Evolutionary conservation across 148 eudicot species (phyloP).

Genomic region (Gaultheria prostrata): DNA sequence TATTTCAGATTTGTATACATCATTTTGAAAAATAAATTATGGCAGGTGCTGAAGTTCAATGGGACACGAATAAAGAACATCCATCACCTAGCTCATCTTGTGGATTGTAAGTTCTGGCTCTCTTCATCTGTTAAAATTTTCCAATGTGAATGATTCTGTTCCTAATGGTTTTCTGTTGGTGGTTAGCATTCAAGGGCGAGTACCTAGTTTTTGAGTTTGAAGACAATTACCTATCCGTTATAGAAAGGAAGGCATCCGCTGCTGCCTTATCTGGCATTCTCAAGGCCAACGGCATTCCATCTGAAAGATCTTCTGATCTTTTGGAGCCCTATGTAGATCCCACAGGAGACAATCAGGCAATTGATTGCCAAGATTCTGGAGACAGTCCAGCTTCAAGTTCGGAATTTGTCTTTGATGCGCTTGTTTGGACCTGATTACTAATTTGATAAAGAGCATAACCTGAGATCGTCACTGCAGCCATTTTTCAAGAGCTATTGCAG

Average conservation of each 20-base stretch:
- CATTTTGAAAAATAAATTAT: neutral
- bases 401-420: constrained; percentile 7
- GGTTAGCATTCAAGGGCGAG: constrained; percentile 78
- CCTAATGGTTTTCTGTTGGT: constrained; percentile 14
- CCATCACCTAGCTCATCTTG: constrained; percentile 89
- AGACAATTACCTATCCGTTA: constrained; percentile 74
- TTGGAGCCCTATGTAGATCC: constrained; percentile 61
- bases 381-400: constrained; percentile 45
- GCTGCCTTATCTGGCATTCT: constrained; percentile 75
- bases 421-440: constrained; percentile 6
- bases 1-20: neutral
- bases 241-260: constrained; percentile 66
- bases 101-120: constrained; percentile 65
- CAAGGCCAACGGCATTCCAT: constrained; percentile 86
- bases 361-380: constrained; percentile 39
- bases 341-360: constrained; percentile 30
- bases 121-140: neutral
- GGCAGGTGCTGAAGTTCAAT: constrained; percentile 83
- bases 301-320: constrained; percentile 84
- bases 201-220: constrained; percentile 88
- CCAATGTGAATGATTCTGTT: neutral
- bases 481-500: neutral
- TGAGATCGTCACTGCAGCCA: neutral
- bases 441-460: neutral
- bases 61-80: constrained; percentile 75